phyloP scores from a whole-genome alignment of 306 rosid genomes.

The Nissolia schottii region DNA sequence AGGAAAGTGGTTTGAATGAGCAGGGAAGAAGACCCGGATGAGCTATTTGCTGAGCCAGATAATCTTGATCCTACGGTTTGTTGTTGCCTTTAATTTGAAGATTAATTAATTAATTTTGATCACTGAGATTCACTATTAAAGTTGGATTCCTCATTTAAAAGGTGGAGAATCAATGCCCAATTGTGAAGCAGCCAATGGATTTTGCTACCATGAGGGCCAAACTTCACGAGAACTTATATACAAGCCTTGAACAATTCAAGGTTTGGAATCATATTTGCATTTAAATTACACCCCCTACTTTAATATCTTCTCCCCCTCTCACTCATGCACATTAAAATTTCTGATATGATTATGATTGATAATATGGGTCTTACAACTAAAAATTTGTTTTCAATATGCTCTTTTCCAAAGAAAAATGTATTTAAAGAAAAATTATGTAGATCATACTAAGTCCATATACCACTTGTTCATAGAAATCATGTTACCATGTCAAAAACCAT shows the following conservation, averaged over 20 bases:
- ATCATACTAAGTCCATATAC: too few relatives aligned
- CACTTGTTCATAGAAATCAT: too few relatives aligned
- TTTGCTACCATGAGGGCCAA: slow-evolving; percentile 17
- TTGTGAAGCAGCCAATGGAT: slow-evolving; percentile 21
- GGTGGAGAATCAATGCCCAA: background rate
- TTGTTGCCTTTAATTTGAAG: background rate
- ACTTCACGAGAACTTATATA: background rate
- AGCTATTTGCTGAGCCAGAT: background rate
- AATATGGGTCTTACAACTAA: too few relatives aligned
- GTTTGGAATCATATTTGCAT: background rate
- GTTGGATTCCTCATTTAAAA: background rate
- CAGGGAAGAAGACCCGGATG: background rate
- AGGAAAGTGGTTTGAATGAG: background rate
- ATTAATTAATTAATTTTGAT: background rate
- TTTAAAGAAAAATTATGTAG: too few relatives aligned
- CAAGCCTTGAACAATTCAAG: background rate
- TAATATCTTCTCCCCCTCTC: too few relatives aligned
- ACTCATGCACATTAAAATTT: too few relatives aligned
- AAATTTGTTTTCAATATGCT: too few relatives aligned
- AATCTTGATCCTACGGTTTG: background rate
- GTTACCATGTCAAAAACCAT: too few relatives aligned
- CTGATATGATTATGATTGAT: too few relatives aligned
- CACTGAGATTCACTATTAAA: background rate
- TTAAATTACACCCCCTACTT: too few relatives aligned
- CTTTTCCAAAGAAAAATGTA: too few relatives aligned